Evolutionary conservation across 106 monocot genomes (phyloP), one percentile per base, ranked within the genome.

Genomic region (Cymbidium sinense): DNA sequence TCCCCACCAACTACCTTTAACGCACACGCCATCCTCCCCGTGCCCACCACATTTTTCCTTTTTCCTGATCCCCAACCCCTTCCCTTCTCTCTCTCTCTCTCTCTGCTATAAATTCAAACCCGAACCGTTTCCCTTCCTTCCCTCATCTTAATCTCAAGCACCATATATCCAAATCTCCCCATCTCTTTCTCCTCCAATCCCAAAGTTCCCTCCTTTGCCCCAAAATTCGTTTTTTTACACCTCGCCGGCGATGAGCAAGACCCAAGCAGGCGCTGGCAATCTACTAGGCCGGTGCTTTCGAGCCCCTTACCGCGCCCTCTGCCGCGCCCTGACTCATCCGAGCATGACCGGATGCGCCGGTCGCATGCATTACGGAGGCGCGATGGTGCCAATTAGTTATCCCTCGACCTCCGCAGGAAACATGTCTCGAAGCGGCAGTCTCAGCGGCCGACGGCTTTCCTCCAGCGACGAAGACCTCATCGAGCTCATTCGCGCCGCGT

Each of bases 401-500:
- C 47, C 47, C 31, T 67, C 31, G 64, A 58, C 79, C 12, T 36
- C 69, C 39, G 50, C 33, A 3, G 64, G 29, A 29, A 41, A 33
- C 30, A 61, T 79, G 76, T 79, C 78, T 18, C 33, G 85, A 34
- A 81, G 79, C 73, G 62, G 43, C 12, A 83, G 85, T 79, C 28
- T 87, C 20, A 34, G 44, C 29, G 64, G 75, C 0, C 71, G 15
- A 8, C 17, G 75, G 70, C 28, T 9, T n/a, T 75, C 83, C 77
- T 55, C 69, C 21, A 50, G 82, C 64, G 80, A 83, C 19, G 83
- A 89, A 18, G 92, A 92, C 72, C 36, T 87, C 41, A 11, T 74
- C 28, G 92, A 92, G 71, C 85, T 92, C 64, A 74, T 92, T 17
- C 87, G 92, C 28, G 89, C 83, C 7, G 83, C 58, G 7, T 74